Evolutionary conservation across 345 rosid species (phyloP), one percentile per base, ranked within the genome.

Genomic region (Eucalyptus rudis): DNA sequence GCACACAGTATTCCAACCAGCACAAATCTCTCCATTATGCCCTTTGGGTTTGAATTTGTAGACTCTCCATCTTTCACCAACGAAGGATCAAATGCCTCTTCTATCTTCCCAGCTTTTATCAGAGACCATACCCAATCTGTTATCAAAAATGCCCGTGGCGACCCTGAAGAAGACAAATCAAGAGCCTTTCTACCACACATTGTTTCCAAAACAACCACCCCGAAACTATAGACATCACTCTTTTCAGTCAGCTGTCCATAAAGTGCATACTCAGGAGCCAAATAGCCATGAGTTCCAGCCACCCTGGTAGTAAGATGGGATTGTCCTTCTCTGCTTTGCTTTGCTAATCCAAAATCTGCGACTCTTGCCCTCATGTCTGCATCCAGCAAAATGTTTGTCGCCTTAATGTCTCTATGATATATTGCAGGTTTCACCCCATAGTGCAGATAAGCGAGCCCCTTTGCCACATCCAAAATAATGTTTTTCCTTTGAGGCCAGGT

Each of bases 301-400:
- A 97, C 99, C 94, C 99, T 93, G 4, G 98, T 97, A 2, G 99
- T 97, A 29, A 97, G 96, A 93, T 97, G 99, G 91, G 99, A 96
- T 91, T 95, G 96, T 16, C 98, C 99, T 93, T 97, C 99, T 87
- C 94, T 91, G 87, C 96, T 95, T 90, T 97, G 97, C 92, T 94
- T 97, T 12, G 92, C 99, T 86, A 97, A 94, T 43, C 99, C 98
- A 20, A 97, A 96, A 93, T 97, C 99, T 3, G 99, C 99, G 31
- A 97, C 99, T 89, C 97, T 92, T 33, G 98, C 99, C 90, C 97
- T 93, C 99, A 97, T 96, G 40, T 95, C 97, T 3, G 89, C 94
- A 89, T 97, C 99, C 80, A 97, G 92, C 88, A 97, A 91, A 87
- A 97, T 95, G 88, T 97, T 97, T 2, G 98, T 97, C 13, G 94